Conservation (phyloP, 495 filamentous ascomycete genomes). For the Rhizodiscina lignyota region DNA sequence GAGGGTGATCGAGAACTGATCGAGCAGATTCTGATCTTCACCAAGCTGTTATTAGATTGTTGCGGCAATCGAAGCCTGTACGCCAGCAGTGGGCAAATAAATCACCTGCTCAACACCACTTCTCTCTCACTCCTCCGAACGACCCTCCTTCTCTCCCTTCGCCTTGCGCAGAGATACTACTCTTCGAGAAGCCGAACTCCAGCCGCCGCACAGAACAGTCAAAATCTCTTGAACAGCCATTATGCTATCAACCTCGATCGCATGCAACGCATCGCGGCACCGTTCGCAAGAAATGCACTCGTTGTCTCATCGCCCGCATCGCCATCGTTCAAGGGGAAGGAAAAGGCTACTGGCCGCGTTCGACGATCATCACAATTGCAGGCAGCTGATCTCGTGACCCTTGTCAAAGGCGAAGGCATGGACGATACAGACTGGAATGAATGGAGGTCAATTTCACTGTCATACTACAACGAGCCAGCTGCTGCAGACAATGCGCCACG, state of each 20-base stretch:
- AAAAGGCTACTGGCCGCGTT: conserved; percentile 35
- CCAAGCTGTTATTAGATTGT: conserved; percentile 71
- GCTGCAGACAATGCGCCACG: conserved; percentile 4
- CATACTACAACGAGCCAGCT: conserved; percentile 38
- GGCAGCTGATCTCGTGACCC: conserved; percentile 60
- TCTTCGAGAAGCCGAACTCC: conserved; percentile 60
- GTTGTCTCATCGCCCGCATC: conserved; percentile 29
- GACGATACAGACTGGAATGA: conserved; percentile 40
- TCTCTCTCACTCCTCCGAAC: conserved; percentile 57
- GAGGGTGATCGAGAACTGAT: conserved; percentile 69
- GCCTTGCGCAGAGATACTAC: conserved; percentile 83
- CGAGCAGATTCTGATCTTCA: conserved; percentile 68
- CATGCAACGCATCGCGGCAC: conserved; percentile 62
- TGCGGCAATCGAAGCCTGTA: conserved; percentile 97
- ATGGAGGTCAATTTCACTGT: conserved; percentile 47
- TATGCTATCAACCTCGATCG: conserved; percentile 91
- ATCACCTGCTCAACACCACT: conserved; percentile 74
- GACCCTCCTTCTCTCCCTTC: conserved; percentile 59
- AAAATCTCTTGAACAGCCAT: conserved; percentile 63
- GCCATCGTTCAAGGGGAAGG: conserved; percentile 47
- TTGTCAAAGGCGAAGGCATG: conserved; percentile 38
- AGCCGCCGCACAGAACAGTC: conserved; percentile 41
- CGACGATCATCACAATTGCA: conserved; percentile 33
- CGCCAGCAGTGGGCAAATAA: conserved; percentile 73
- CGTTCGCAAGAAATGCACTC: conserved; percentile 34